A percentile compares a stretch with the other conserved stretches of the same genome.
phyloP scores from a whole-genome alignment of 2,329 filamentous ascomycete species.

The Cordyceps farinosa region DNA sequence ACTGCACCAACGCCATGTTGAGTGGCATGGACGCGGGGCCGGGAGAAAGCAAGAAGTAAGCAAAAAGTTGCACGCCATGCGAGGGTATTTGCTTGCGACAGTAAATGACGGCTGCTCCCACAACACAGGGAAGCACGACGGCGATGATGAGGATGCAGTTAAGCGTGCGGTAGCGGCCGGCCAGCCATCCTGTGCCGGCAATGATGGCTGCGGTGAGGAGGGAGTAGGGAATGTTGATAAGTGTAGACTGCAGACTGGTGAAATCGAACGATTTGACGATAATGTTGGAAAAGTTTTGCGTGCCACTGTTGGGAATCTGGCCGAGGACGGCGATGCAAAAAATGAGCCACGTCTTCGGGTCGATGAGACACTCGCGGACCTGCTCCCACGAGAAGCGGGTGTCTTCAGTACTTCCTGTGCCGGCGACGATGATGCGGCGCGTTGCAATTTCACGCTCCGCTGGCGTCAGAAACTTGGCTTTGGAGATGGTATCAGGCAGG shows the following conservation, averaged over 20 bases:
- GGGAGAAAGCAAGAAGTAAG: constrained; percentile 54
- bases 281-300: constrained; percentile 56
- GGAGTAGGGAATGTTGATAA: constrained; percentile 58
- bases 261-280: constrained; percentile 55
- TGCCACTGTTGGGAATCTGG: constrained; percentile 61
- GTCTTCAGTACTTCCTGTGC: constrained; percentile 49
- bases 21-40: constrained; percentile 54
- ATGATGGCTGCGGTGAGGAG: constrained; percentile 48
- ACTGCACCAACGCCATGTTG: constrained; percentile 51
- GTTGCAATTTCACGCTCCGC: constrained; percentile 48
- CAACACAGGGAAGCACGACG: constrained; percentile 48
- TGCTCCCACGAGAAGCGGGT: constrained; percentile 49
- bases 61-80: constrained; percentile 48
- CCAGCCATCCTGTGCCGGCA: constrained; percentile 46
- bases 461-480: constrained; percentile 53
- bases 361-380: constrained; percentile 48
- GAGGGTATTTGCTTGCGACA: constrained; percentile 37
- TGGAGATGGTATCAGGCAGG: constrained; percentile 52
- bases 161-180: constrained; percentile 47
- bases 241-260: constrained; percentile 49
- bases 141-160: constrained; percentile 50
- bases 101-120: constrained; percentile 53
- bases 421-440: constrained; percentile 45
- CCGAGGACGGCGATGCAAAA: constrained; percentile 49
- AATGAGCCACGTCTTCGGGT: constrained; percentile 60